These are phyloP conservation scores for Psilocybe cyanescens DNA, from an alignment of 768 basidiomycete species.

Conservation along the genomic window DNA sequence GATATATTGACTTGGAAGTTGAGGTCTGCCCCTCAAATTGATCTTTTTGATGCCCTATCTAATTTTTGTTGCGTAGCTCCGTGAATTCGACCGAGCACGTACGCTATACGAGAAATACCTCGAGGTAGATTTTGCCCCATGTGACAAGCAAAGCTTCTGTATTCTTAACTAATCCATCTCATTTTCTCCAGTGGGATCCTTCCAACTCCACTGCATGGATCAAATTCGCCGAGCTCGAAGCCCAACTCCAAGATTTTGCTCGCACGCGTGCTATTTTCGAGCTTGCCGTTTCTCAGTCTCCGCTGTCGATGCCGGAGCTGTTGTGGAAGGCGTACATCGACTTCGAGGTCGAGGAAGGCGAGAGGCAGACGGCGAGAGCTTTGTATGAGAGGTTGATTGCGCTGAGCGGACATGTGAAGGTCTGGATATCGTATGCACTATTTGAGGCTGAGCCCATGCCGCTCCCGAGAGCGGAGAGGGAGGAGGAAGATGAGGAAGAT, in stretches of 20 bases:
- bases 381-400: constrained; percentile 88
- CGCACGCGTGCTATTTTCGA: constrained; percentile 95
- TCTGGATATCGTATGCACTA: constrained; percentile 94
- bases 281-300: constrained; percentile 80
- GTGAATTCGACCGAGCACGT: constrained; percentile 95
- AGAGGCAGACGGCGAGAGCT: constrained; percentile 80
- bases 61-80: constrained; percentile 52
- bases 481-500: constrained; percentile 64
- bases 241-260: constrained; percentile 81
- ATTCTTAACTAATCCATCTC: constrained; percentile 13
- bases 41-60: background rate
- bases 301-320: constrained; percentile 93
- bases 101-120: constrained; percentile 94
- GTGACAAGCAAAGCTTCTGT: too few relatives aligned
- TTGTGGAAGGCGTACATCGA: constrained; percentile 97
- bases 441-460: constrained; percentile 72
- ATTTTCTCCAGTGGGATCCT: constrained; percentile 68
- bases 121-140: constrained; percentile 53
- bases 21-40: constrained; percentile 64
- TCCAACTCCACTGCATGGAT: constrained; percentile 96
- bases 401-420: constrained; percentile 92
- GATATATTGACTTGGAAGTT: constrained; percentile 93
- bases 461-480: constrained; percentile 55
- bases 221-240: constrained; percentile 91
- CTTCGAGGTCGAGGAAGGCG: constrained; percentile 94